phyloP scores from a whole-genome alignment of 768 basidiomycete genomes.

The Lyophyllum atratum region DNA sequence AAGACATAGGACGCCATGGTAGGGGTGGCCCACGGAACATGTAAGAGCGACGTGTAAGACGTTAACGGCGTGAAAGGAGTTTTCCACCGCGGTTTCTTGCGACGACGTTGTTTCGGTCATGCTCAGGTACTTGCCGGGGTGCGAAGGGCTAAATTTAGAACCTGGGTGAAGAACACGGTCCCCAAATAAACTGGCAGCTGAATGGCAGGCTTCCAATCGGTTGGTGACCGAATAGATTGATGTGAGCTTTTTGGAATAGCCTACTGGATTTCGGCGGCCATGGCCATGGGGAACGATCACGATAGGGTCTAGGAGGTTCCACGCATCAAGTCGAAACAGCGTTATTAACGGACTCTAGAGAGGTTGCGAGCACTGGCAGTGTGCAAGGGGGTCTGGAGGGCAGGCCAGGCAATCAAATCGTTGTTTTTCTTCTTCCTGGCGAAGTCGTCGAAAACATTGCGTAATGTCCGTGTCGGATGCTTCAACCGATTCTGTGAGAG shows the following conservation, averaged over 20 bases:
- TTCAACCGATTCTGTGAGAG: not conserved
- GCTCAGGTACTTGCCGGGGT: not conserved
- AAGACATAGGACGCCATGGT: not conserved
- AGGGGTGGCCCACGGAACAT: not conserved
- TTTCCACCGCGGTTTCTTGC: not conserved
- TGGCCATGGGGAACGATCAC: not conserved
- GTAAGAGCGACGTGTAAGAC: not conserved
- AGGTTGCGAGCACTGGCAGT: not conserved
- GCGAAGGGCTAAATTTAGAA: conserved; percentile 4
- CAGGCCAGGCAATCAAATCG: not conserved
- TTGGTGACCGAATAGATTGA: conserved; percentile 3
- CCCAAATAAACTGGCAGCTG: not conserved
- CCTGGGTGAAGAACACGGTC: conserved; percentile 2
- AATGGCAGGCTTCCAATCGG: conserved; percentile 1
- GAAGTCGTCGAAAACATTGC: not conserved
- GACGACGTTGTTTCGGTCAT: not conserved
- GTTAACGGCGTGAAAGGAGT: not conserved
- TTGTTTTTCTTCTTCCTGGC: not conserved
- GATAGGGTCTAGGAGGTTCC: not conserved
- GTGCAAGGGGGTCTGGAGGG: not conserved
- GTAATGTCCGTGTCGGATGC: not conserved
- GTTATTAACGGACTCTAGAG: not conserved
- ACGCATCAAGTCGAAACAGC: not conserved
- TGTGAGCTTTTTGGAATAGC: not conserved
- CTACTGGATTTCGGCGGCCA: not conserved